Conservation (phyloP, 2,329 filamentous ascomycete species). For the Fusarium avenaceum region DNA sequence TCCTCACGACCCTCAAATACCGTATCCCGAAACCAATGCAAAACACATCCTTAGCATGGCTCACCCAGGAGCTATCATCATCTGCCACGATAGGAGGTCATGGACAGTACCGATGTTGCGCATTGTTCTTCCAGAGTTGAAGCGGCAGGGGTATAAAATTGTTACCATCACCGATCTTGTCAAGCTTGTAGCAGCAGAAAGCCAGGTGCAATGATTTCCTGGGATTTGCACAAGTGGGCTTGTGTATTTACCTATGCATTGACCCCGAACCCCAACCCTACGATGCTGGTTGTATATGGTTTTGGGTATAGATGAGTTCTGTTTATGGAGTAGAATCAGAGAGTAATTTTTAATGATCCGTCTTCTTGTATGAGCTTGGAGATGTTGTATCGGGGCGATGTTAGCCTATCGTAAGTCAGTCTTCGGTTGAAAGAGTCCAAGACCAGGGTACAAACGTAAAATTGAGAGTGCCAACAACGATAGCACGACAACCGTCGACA, state of each 20-base stretch:
- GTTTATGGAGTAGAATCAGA: conserved; percentile 37
- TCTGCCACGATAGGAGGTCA: conserved; percentile 86
- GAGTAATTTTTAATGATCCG: conserved; percentile 52
- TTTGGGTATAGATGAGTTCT: not conserved
- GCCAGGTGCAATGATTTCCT: conserved; percentile 33
- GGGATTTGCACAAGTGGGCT: not conserved
- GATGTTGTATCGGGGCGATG: conserved; percentile 53
- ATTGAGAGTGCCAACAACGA: conserved; percentile 52
- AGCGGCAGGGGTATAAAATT: conserved; percentile 75
- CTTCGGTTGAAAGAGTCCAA: not conserved
- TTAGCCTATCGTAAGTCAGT: conserved; percentile 44
- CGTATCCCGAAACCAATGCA: conserved; percentile 77
- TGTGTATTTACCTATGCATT: not conserved
- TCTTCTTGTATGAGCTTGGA: conserved; percentile 50
- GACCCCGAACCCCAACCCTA: not conserved
- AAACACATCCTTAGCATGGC: conserved; percentile 85
- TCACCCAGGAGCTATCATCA: conserved; percentile 80
- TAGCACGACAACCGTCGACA: conserved; percentile 50
- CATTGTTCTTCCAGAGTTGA: conserved; percentile 79
- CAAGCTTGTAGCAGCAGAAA: conserved; percentile 52
- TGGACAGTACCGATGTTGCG: conserved; percentile 87
- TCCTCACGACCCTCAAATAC: conserved; percentile 91
- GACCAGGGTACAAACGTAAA: conserved; percentile 50
- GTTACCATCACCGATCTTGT: conserved; percentile 79
- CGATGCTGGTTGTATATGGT: not conserved